Evolutionary conservation across 257 asterid genomes (phyloP).

Genomic region (Nyctanthes arbortristis): DNA sequence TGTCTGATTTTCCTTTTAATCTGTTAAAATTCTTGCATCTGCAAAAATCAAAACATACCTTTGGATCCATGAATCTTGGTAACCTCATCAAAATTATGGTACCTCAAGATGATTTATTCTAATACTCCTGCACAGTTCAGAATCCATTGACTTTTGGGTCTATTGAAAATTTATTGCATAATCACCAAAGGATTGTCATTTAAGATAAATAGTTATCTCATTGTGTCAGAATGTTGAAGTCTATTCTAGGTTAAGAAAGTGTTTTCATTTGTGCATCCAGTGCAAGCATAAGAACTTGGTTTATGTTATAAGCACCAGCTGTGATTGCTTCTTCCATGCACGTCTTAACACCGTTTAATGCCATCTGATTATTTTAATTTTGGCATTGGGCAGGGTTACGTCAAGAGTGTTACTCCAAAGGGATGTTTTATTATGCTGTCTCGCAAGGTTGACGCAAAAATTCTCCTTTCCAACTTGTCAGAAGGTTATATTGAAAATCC

Average conservation of each 20-base stretch:
- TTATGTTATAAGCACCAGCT: not conserved
- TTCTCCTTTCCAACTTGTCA: slow-evolving; percentile 82
- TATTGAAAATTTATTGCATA: not conserved
- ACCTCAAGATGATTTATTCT: not conserved
- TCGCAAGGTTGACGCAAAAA: slow-evolving; percentile 79
- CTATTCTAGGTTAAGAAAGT: not conserved
- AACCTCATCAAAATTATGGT: not conserved
- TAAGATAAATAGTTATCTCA: not conserved
- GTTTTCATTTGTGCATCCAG: not conserved
- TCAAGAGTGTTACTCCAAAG: slow-evolving; percentile 67
- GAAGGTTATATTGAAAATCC: slow-evolving; percentile 69
- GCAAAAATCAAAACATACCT: not conserved
- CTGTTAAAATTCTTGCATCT: not conserved
- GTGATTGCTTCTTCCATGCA: not conserved
- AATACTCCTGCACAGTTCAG: not conserved
- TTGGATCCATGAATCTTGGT: not conserved
- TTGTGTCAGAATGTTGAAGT: not conserved
- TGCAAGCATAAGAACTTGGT: not conserved
- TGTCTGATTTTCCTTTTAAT: not conserved
- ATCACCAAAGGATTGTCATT: not conserved
- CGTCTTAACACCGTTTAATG: not conserved
- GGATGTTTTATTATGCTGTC: slow-evolving; percentile 91
- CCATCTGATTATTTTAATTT: not conserved
- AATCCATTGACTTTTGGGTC: not conserved
- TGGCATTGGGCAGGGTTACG: slow-evolving; percentile 70